Percentiles rank a stretch among this genome's conserved stretches.
phyloP scores from a whole-genome alignment of 441 rosid species.

The Lagerstroemia fauriei region DNA sequence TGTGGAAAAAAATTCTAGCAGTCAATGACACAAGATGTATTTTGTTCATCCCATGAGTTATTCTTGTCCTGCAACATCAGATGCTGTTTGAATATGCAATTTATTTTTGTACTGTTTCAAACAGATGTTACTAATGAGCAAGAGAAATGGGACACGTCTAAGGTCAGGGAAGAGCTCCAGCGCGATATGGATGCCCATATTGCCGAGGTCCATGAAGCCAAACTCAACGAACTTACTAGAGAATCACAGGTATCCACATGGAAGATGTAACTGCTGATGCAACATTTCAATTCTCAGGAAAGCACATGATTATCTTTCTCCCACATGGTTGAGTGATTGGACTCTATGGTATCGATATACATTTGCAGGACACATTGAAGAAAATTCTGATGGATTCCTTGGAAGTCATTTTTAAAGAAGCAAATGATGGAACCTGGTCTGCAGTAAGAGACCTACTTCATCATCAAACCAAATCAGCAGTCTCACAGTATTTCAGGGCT shows the following conservation, averaged over 20 bases:
- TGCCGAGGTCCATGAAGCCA: slow-evolving; percentile 39
- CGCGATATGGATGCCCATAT: slow-evolving; percentile 80
- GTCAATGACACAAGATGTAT: not conserved
- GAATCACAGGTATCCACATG: slow-evolving; percentile 57
- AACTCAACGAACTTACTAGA: slow-evolving; percentile 66
- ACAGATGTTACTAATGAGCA: slow-evolving; percentile 70
- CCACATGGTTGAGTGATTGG: not conserved
- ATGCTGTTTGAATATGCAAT: not conserved
- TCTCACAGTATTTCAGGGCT: slow-evolving; percentile 59
- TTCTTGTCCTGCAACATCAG: not conserved
- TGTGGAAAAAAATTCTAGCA: not conserved
- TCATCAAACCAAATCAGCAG: slow-evolving; percentile 69
- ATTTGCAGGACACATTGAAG: slow-evolving; percentile 68
- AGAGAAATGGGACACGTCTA: slow-evolving; percentile 77
- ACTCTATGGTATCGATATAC: not conserved
- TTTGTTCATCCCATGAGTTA: not conserved
- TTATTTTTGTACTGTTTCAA: not conserved
- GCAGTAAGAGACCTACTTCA: slow-evolving; percentile 73
- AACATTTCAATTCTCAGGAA: not conserved
- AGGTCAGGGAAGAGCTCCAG: slow-evolving; percentile 59
- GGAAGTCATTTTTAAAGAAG: slow-evolving; percentile 87
- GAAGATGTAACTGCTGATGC: not conserved
- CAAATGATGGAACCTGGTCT: slow-evolving; percentile 80
- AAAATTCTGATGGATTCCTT: slow-evolving; percentile 77
- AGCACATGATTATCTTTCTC: not conserved